Base-by-base conservation (phyloP, 106 monocot species). In the Agapanthus africanus region DNA sequence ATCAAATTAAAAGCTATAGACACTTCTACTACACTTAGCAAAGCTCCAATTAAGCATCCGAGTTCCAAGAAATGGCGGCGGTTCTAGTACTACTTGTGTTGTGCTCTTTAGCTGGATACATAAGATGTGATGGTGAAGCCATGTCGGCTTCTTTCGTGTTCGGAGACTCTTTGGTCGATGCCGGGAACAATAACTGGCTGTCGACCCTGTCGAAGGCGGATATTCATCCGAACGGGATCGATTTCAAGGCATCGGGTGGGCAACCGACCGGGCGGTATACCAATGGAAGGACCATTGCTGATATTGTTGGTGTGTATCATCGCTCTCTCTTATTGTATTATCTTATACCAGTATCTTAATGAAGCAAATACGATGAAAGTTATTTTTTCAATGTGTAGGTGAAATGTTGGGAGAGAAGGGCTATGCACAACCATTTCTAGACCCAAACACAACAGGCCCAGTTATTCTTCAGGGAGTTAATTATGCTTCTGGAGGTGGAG, bases 401-500 rank as follows among this genome's bases (percentile, higher is more conserved):
- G 90, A 93, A 37, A 32, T 50, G 39, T 18, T 90, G 32, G 90
- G 86, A 37, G 77, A 79, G 35, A 9, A 32, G 27, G 47, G 72
- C 19, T 93, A 78, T 36, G 76, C 93, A 27, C 70, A 56, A 7
- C 86, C 93, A 32, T 93, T 89, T 63, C 59, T 89, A 0, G 79
- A 85, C 0, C 93, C 93, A 21, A 86, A 89, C 67, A 84, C 89
- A 19, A 82, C 81, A 0, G 93, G 93, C 19, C 8, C 46, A 0
- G 81, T 67, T 34, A 72, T 93, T 32, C 34, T 93, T n/a, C 67
- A 84, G 31, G 93, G 93, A 3, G 93, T 93, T 4, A 93, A 93
- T 59, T 93, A 89, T 60, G 93, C 93, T 11, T 93, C 93, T 7
- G 93, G 93, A 4, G 93, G 93, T 35, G 93, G 78, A 30, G 93